A percentile compares a stretch with the other conserved stretches of the same genome.
phyloP scores from a whole-genome alignment of 176 grass and related monocot genomes.

The bread wheat (Triticum aestivum) region DNA sequence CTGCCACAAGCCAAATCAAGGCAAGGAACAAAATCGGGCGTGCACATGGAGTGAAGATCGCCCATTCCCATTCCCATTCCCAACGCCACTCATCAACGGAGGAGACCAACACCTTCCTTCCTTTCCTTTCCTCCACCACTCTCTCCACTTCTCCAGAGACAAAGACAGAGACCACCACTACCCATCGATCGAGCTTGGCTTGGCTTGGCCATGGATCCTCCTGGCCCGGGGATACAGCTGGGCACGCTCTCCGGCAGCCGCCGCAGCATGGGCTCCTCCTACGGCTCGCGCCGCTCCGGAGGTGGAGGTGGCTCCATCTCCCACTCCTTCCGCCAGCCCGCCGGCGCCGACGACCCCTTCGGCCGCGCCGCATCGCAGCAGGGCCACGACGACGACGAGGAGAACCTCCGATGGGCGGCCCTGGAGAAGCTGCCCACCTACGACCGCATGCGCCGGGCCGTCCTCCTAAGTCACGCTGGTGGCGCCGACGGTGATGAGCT shows the following conservation, averaged over 20 bases:
- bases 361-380: slow-evolving; percentile 15
- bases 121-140: no score
- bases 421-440: slow-evolving; percentile 96
- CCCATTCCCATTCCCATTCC: no score
- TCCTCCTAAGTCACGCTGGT: slow-evolving; percentile 33
- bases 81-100: no score
- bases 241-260: slow-evolving; percentile 11
- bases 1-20: no score
- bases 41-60: no score
- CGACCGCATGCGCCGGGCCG: slow-evolving; percentile 67
- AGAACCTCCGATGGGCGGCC: slow-evolving; percentile 83
- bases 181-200: no score
- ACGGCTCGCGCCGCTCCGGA: background rate
- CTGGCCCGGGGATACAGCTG: background rate
- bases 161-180: no score
- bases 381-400: slow-evolving; percentile 61
- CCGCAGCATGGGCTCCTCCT: slow-evolving; percentile 10
- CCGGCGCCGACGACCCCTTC: slow-evolving; percentile 47
- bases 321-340: slow-evolving; percentile 34
- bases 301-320: slow-evolving; percentile 24
- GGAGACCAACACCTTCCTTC: no score
- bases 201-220: no score
- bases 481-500: background rate
- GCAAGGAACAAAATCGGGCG: no score
- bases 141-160: no score